phyloP scores from a whole-genome alignment of 2,329 filamentous ascomycete genomes.

The Trichoderma oligosporum region DNA sequence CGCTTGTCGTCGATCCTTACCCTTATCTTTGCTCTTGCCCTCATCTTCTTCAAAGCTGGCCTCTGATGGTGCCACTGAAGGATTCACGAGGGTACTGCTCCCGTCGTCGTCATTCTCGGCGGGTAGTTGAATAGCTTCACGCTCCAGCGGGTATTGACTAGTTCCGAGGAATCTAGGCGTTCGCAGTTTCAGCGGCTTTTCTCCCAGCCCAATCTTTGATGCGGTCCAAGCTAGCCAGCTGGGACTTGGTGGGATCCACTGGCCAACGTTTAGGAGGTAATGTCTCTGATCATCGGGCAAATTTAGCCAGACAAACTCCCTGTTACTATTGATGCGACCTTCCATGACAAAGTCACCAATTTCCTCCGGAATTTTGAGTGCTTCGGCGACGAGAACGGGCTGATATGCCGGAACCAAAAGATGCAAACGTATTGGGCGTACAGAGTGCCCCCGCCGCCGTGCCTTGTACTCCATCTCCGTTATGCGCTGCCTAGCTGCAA shows the following conservation, averaged over 20 bases:
- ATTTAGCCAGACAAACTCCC: constrained; percentile 38
- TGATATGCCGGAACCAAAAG: constrained; percentile 40
- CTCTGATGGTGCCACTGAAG: constrained; percentile 8
- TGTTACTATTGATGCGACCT: constrained; percentile 38
- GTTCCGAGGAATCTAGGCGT: constrained; percentile 29
- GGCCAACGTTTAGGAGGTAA: constrained; percentile 33
- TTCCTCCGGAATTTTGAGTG: constrained; percentile 35
- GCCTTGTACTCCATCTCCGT: constrained; percentile 27
- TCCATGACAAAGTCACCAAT: constrained; percentile 39
- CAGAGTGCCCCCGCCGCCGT: constrained; percentile 24
- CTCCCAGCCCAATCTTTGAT: constrained; percentile 28
- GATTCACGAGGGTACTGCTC: constrained; percentile 16
- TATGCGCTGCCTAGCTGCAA: constrained; percentile 31
- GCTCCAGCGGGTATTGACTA: constrained; percentile 19
- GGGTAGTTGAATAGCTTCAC: background rate
- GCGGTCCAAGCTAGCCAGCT: constrained; percentile 29
- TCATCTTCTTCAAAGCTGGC: constrained; percentile 1
- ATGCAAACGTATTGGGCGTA: constrained; percentile 32
- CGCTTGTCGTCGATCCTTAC: background rate
- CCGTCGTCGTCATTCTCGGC: constrained; percentile 6
- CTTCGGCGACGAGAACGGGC: constrained; percentile 36
- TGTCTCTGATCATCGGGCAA: constrained; percentile 34
- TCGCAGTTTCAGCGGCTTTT: constrained; percentile 22
- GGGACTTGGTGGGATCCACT: constrained; percentile 31
- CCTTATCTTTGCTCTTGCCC: background rate